Evolutionary conservation across 1,139 yeast species (phyloP), one percentile per base, ranked within the genome.

Genomic region (Schizosaccharomyces versatilis): DNA sequence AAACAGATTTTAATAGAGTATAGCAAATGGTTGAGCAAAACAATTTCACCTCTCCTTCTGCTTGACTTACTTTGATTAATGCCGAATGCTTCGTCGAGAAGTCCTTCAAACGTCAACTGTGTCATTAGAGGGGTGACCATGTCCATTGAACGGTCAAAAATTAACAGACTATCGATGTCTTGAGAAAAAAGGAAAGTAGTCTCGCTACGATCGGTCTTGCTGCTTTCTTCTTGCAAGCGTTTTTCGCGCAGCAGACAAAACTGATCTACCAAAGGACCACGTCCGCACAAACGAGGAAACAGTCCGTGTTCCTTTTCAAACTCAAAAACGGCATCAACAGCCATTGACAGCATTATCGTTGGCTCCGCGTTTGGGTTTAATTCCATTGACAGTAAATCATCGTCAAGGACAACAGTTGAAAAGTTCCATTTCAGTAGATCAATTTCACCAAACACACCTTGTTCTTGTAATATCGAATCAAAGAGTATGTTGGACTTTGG

Each of bases 51-150:
- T 24, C 32, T 5, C 32, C 32, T 24, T 24, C 5, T 24, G 32
- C 32, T 24, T 17, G 15, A 24, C 49, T 24, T 17, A 38, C 79
- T 67, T 47, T 69, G 68, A 2, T 75, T 70, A 6, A 78, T 68
- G 3, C 75, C 77, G 61, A 79, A 73, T 32, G 79, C 66, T 63
- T 86, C 95, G 64, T 84, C 88, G 24, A 86, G 71, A 12, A 90
- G 70, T 0, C 98, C 98, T 41, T 77, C 74, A 64, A 88, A 90
- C 1, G 85, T 83, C 61, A 86, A 68, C 62, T 90, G 96, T 41
- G 80, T 78, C 58, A 85, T 68, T 12, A 84, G 63, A 1, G 86
- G 80, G 0, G 95, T 78, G 6, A 81, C 65, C 53, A 77, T 73
- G 67, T 90, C 98, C 40, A 80, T 65, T 56, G 79, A 77, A 54